Evolutionary conservation across 108 stramenopile species (phyloP), one percentile per base, ranked within the genome.

Genomic region (Schizochytrium sp.): DNA sequence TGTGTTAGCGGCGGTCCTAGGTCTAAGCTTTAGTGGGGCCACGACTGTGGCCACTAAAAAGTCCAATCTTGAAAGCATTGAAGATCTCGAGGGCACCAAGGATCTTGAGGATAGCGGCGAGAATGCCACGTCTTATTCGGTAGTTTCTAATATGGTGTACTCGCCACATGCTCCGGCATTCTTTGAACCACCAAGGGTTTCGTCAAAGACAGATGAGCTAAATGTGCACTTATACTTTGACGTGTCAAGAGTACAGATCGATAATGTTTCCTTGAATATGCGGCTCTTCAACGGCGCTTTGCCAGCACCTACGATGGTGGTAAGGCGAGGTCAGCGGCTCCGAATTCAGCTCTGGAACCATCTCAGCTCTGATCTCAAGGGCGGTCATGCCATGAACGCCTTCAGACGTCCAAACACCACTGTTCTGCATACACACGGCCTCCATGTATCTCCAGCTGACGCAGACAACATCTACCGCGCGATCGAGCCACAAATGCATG

Each of bases 361-460:
- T 28, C 49, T 90, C 4, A 13, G 38, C 49, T 60, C 72, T 17
- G 76, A 44, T 4, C 17, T 8, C 53, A 7, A 1, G 12, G 61
- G 40, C 10, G 64, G 53, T n/a, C 47, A 8, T 28, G 45, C 4
- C 38, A 17, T n/a, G 49, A 87, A 87, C 87, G 46, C 55, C 19
- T 60, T 90, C 10, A 49, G 87, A 3, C 40, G 49, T 7, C 89
- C 89, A 7, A 90, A 90, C 42, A 90, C 89, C n/a, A 90, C 89
- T 40, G 46, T 46, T 4, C 50, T 90, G 0, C 89, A 90, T 55
- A 45, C 76, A 19, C 89, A 90, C 61, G 89, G 89, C 17, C 46
- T 87, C 50, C 89, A 90, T 87, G 87, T 87, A 3, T 88, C 87
- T 12, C 89, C 89, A 10, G 72, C 45, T 4, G n/a, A 45, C 41